These are phyloP conservation scores for Psilocybe azurescens DNA, from an alignment of 768 basidiomycete genomes.

Conservation along the genomic window DNA sequence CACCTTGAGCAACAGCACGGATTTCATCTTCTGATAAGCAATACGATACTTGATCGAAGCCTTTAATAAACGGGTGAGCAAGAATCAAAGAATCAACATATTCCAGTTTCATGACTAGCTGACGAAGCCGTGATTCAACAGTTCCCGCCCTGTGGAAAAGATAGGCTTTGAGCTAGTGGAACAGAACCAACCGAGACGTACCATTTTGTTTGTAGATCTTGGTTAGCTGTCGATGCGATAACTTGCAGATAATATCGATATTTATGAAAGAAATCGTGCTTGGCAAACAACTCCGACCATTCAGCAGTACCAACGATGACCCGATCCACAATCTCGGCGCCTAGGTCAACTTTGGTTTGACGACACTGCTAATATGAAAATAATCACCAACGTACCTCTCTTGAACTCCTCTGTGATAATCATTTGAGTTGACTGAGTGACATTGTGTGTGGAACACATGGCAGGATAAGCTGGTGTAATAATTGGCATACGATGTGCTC, in stretches of 20 bases:
- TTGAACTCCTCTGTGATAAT: conserved; percentile 97
- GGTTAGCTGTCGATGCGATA: conserved; percentile 84
- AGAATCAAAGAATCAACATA: conserved; percentile 90
- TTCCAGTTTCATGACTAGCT: conserved; percentile 97
- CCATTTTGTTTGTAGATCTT: conserved; percentile 95
- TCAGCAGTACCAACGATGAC: conserved; percentile 82
- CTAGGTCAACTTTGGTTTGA: conserved; percentile 42
- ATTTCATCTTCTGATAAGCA: conserved; percentile 90
- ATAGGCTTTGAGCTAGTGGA: conserved; percentile 5
- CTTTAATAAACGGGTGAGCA: conserved; percentile 95
- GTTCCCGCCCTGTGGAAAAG: conserved; percentile 71
- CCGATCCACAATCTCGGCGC: conserved; percentile 91
- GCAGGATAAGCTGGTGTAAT: conserved; percentile 99
- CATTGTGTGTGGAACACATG: conserved; percentile 99
- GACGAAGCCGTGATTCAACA: conserved; percentile 96
- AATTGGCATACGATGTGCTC: conserved; percentile 98
- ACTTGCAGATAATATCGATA: conserved; percentile 97
- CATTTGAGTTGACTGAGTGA: conserved; percentile 93
- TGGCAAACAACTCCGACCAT: conserved; percentile 95
- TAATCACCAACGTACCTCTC: conserved; percentile 58
- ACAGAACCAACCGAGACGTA: conserved; percentile 38
- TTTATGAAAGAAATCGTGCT: conserved; percentile 97
- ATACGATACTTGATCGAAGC: conserved; percentile 86
- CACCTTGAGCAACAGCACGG: conserved; percentile 85
- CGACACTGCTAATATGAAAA: conserved; percentile 3